phyloP scores from a whole-genome alignment of 208 protist species.

The Leishmania tropica region DNA sequence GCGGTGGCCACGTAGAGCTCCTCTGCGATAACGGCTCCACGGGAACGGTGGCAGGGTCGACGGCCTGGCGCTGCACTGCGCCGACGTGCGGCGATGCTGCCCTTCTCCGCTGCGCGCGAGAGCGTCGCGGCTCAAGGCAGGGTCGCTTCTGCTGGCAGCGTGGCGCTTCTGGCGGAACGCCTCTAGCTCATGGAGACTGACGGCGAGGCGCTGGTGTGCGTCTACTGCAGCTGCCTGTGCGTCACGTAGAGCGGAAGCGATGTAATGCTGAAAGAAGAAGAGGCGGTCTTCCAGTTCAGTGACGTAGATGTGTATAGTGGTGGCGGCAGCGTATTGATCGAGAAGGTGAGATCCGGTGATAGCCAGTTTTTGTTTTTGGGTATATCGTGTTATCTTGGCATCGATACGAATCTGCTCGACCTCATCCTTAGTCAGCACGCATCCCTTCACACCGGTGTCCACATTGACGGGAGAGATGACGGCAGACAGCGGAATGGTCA shows the following conservation, averaged over 20 bases:
- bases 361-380: slow-evolving; percentile 28
- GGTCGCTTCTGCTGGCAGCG: no score
- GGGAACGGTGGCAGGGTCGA: no score
- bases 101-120: no score
- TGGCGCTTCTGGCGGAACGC: slow-evolving; percentile 24
- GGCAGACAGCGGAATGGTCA: slow-evolving; percentile 50
- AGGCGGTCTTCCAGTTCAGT: slow-evolving; percentile 24
- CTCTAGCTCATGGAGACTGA: slow-evolving; percentile 20
- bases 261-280: slow-evolving; percentile 19
- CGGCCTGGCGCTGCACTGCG: no score
- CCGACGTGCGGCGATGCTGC: no score
- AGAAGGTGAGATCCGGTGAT: slow-evolving; percentile 8
- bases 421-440: slow-evolving; percentile 60
- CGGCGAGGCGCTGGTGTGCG: neutral
- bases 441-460: slow-evolving; percentile 36
- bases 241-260: slow-evolving; percentile 4
- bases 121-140: no score
- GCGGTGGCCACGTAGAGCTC: no score
- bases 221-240: neutral
- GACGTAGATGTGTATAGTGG: slow-evolving; percentile 1
- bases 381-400: slow-evolving; percentile 32
- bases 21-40: no score
- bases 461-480: slow-evolving; percentile 59
- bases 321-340: slow-evolving; percentile 11
- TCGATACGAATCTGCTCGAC: slow-evolving; percentile 37